phyloP scores from a whole-genome alignment of 176 grass and related monocot species.

The Zoysia japonica region DNA sequence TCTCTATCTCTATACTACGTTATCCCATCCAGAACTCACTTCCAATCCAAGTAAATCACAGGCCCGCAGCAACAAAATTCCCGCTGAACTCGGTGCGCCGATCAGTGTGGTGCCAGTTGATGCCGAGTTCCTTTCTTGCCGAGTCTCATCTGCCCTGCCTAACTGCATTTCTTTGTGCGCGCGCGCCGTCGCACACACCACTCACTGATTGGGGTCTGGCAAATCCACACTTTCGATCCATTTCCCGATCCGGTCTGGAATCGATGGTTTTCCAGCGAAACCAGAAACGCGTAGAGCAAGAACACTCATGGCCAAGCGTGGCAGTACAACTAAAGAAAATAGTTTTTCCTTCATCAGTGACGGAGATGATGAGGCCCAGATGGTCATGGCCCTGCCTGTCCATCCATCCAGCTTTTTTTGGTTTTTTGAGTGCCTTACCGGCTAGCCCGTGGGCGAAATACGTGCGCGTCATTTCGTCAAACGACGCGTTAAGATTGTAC shows the following conservation, averaged over 20 bases:
- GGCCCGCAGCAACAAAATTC: not conserved
- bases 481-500: not conserved
- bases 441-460: not conserved
- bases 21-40: not conserved
- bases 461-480: not conserved
- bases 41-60: conserved; percentile 4
- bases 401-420: not conserved
- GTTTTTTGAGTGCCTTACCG: too few relatives aligned
- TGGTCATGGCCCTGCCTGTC: not conserved
- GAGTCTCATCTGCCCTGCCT: not conserved
- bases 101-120: conserved; percentile 1
- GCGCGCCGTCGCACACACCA: not conserved
- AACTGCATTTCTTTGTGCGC: not conserved
- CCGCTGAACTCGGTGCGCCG: not conserved
- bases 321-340: too few relatives aligned
- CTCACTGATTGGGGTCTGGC: not conserved
- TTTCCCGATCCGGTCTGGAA: conserved; percentile 1
- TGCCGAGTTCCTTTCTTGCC: not conserved
- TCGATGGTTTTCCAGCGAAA: not conserved
- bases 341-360: not conserved
- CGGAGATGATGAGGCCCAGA: not conserved
- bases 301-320: too few relatives aligned
- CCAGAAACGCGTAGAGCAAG: not conserved
- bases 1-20: not conserved
- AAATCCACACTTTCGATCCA: not conserved